Evolutionary conservation across 192 early-diverging fungal genomes (phyloP).

Genomic region (Funneliformis mosseae): DNA sequence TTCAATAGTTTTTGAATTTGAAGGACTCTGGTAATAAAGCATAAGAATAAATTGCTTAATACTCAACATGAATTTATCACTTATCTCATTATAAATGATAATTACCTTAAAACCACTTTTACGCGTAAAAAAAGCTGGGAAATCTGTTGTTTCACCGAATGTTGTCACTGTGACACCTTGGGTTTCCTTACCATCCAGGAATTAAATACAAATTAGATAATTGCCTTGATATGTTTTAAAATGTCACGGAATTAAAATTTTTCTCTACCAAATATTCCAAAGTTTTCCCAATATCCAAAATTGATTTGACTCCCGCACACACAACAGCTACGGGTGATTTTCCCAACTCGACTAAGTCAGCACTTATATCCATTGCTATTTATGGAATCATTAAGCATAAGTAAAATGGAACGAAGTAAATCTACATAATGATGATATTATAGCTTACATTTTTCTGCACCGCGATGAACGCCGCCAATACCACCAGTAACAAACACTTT

Average conservation of each 20-base stretch:
- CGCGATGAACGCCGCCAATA: conserved; percentile 94
- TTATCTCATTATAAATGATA: no score
- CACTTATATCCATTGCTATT: conserved; percentile 84
- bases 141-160: conserved; percentile 62
- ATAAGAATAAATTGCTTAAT: conserved; percentile 3
- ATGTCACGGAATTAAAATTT: not conserved
- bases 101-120: conserved; percentile 66
- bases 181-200: conserved; percentile 61
- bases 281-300: conserved; percentile 90
- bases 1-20: conserved; percentile 49
- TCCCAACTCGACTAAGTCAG: conserved; percentile 90
- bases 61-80: no score
- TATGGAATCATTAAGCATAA: not conserved
- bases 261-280: conserved; percentile 75
- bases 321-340: conserved; percentile 92
- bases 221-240: not conserved
- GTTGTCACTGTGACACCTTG: conserved; percentile 92
- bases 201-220: not conserved
- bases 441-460: conserved; percentile 62
- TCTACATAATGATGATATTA: conserved; percentile 10
- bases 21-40: conserved; percentile 46
- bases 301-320: conserved; percentile 96
- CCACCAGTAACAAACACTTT: conserved; percentile 92
- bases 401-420: not conserved
- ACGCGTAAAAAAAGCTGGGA: conserved; percentile 93